Evolutionary conservation across 768 basidiomycete genomes (phyloP).

Genomic region (Butyriboletus loyo): DNA sequence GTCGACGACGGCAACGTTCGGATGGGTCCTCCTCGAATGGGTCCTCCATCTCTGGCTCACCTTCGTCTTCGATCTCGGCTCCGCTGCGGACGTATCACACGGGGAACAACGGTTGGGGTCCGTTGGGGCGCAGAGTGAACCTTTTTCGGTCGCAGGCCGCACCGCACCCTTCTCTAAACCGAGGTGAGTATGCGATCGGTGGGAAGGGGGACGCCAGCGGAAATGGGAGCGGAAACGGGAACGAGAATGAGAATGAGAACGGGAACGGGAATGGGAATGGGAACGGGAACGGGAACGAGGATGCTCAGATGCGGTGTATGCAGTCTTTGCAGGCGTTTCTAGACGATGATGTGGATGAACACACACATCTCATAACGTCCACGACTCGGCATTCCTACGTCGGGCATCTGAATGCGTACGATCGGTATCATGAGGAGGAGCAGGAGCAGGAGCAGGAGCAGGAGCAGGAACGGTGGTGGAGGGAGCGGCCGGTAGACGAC

Average conservation of each 20-base stretch:
- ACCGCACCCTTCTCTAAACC: background rate
- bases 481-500: conserved; percentile 45
- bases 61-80: conserved; percentile 79
- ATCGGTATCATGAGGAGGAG: conserved; percentile 12
- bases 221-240: background rate
- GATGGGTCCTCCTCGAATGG: conserved; percentile 23
- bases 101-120: conserved; percentile 53
- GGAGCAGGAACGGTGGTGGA: conserved; percentile 38
- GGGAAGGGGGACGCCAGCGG: background rate
- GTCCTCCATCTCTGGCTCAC: conserved; percentile 56
- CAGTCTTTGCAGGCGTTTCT: conserved; percentile 8
- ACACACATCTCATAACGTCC: conserved; percentile 37
- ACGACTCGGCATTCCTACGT: conserved; percentile 19
- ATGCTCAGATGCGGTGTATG: background rate
- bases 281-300: background rate
- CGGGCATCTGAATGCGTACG: conserved; percentile 23
- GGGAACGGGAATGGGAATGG: background rate
- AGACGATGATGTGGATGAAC: conserved; percentile 31
- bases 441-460: too few species aligned
- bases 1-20: conserved; percentile 40
- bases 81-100: conserved; percentile 64
- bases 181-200: background rate
- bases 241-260: background rate
- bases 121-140: conserved; percentile 57
- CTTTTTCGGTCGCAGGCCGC: conserved; percentile 17